Conservation (phyloP, 2,329 filamentous ascomycete species). For the Hymenoscyphus albidus region DNA sequence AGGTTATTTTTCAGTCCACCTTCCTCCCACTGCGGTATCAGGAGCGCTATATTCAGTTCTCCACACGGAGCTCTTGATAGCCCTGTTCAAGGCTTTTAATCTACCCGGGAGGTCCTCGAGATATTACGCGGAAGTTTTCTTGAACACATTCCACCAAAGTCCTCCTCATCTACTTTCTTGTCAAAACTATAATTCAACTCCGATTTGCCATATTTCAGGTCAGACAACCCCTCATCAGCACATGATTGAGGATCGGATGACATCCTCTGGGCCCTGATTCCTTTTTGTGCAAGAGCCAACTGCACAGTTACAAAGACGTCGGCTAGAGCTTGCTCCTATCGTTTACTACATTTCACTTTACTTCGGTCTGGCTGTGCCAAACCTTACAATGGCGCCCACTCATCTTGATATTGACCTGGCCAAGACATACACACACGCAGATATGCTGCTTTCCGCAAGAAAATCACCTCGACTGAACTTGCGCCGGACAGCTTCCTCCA, state of each 20-base stretch:
- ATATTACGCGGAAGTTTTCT: background rate
- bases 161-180: background rate
- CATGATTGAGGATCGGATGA: conserved; percentile 17
- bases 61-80: background rate
- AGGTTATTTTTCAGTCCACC: background rate
- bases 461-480: conserved; percentile 52
- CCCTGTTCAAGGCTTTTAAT: conserved; percentile 2
- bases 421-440: conserved; percentile 38
- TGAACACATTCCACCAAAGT: background rate
- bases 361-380: conserved; percentile 32
- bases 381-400: conserved; percentile 29
- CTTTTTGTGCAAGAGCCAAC: conserved; percentile 28
- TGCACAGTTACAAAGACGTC: conserved; percentile 10
- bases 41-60: background rate
- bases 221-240: conserved; percentile 7
- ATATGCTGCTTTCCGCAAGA: conserved; percentile 37
- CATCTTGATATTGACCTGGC: conserved; percentile 25
- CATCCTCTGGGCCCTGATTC: conserved; percentile 17
- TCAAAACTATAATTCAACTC: background rate
- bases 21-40: background rate
- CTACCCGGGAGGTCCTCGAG: background rate
- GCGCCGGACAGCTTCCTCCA: conserved; percentile 55
- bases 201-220: background rate
- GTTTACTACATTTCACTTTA: conserved; percentile 26
- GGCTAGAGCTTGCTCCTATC: conserved; percentile 1